Evolutionary conservation across 2,329 filamentous ascomycete genomes (phyloP).

Genomic region (Exophiala bonariae): DNA sequence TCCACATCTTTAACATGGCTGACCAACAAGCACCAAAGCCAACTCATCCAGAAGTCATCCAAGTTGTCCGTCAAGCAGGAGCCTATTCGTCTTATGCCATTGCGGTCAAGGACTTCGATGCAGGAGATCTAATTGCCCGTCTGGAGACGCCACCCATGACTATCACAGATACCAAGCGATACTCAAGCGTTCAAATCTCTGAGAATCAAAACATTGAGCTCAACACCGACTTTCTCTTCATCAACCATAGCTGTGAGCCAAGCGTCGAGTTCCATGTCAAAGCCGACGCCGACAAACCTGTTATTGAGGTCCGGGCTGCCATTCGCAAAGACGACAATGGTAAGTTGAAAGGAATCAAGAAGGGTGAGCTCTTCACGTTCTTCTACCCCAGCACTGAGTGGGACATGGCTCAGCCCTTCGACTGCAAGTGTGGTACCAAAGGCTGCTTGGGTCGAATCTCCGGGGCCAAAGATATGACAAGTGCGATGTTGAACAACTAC

Average conservation of each 20-base stretch:
- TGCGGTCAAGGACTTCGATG: conserved; percentile 6
- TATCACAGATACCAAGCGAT: conserved; percentile 17
- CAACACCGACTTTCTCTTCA: conserved; percentile 57
- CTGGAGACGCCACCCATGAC: conserved; percentile 18
- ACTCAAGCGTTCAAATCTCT: conserved; percentile 47
- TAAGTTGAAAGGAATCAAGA: conserved; percentile 33
- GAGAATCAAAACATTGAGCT: conserved; percentile 54
- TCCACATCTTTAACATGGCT: neutral
- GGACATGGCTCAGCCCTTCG: conserved; percentile 49
- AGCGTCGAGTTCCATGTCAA: conserved; percentile 55
- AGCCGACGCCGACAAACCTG: conserved; percentile 35
- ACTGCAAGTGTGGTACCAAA: conserved; percentile 43
- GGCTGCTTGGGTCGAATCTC: conserved; percentile 41
- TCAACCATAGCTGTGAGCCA: conserved; percentile 58
- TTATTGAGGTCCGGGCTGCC: conserved; percentile 35
- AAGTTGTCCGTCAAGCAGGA: conserved; percentile 16
- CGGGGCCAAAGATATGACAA: conserved; percentile 40
- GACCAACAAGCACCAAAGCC: conserved; percentile 3
- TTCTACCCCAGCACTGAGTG: conserved; percentile 53
- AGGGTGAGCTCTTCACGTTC: conserved; percentile 46
- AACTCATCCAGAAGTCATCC: conserved; percentile 18
- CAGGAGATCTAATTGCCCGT: conserved; percentile 19
- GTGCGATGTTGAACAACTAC: conserved; percentile 35
- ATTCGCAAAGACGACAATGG: conserved; percentile 13
- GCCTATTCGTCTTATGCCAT: conserved; percentile 14